Base-by-base conservation (phyloP, 352 stramenopile species). In the Elongisporangium undulatum region DNA sequence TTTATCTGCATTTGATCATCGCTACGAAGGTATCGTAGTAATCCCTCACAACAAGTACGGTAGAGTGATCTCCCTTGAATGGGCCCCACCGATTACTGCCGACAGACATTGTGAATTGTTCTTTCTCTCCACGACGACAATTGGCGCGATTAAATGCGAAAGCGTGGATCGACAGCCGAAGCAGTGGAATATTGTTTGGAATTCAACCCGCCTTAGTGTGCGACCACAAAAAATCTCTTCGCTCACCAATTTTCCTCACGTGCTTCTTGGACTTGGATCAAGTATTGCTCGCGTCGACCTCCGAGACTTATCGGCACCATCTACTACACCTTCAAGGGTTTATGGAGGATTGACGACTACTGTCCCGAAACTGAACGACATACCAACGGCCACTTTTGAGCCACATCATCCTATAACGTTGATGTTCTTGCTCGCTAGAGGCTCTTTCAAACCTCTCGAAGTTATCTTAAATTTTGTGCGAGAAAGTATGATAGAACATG, bases 381-480 rank as follows among this genome's bases (percentile, higher is more conserved):
- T 60, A 20, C 39, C 53, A 3, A 61, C 34, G 7, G 64, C 56
- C 29, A 56, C 39, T 10, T 45, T 45, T 17, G 34, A 45, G 10
- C 34, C 34, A 4, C 59, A 84, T 8, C 82, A 94, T 13, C 87
- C 87, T 1, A 67, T 90, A 49, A 81, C 69, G 15, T 24, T 95
- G 24, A 67, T 92, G 49, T 92, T 89, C 55, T 67, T 94, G 34
- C 74, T 95, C 4, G 69, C 75, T 51, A 63, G 80, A 41, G 83
- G 87, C 13, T 84, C 73, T 15, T 92, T 94, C 29, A 51, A 67
- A 17, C 87, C 68, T n/a, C 61, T 92, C 3, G 66, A 90, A 50
- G 70, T 58, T 19, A 50, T 87, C 19, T 59, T 93, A 9, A 67
- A 83, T 23, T 67, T 92, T 41, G 69, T 94, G 48, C 75, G 82